Base-by-base conservation (phyloP, 768 basidiomycete species). In the Kwoniella sp. region DNA sequence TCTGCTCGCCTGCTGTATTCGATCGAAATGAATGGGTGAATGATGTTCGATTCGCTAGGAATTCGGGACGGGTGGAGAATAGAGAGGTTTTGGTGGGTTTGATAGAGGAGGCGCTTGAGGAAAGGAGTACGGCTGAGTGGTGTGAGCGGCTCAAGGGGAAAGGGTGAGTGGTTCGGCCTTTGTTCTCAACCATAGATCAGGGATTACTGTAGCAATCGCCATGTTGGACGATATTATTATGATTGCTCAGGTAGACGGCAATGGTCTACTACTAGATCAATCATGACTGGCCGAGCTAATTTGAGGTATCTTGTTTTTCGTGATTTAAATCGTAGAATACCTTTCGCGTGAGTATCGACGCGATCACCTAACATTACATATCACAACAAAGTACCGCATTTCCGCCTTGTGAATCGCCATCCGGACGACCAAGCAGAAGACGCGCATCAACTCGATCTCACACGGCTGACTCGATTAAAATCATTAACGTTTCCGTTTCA, bases 21-120 rank as follows among this genome's bases (percentile, higher is more conserved):
- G 80, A 84, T 48, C 79, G 82, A 44, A 87, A 88, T 0, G 84
- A 84, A 52, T 85, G 93, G 60, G 83, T 83, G 1, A 76, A 79
- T 12, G 85, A 91, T 78, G 79, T 83, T 0, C 85, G 83, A 69
- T 97, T 90, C 79, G 81, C 83, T 22, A 90, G 85, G 49, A 96
- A 96, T 77, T 82, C 85, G 27, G 83, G 83, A 44, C 85, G 94
- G 33, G 94, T 96, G 22, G 81, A 83, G 56, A 87, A 96, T 79
- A 85, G 93, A 61, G 82, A 80, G 52, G 87, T 86, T 65, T 83
- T 96, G 48, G 80, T 92, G 27, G 68, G 83, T 46, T 84, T 88
- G 50, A 90, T 97, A 69, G 85, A 86, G 37, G 82, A 84, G 15
- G 83, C 81, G 1, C 82, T 95, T 60, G 81, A 82, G 78, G 81